phyloP scores from a whole-genome alignment of 371 early-diverging fungal genomes.

The Funneliformis caledonium region DNA sequence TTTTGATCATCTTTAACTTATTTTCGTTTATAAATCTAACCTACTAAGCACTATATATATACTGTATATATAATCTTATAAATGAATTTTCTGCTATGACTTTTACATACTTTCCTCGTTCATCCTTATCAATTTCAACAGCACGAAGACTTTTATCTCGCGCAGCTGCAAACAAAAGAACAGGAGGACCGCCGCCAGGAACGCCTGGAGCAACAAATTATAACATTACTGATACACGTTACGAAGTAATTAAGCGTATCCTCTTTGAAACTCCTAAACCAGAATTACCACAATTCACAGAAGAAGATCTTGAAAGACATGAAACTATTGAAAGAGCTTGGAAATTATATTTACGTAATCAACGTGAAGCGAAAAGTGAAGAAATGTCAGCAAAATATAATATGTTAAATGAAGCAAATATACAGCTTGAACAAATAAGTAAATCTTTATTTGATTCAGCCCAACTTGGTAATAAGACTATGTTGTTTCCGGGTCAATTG shows the following conservation, averaged over 20 bases:
- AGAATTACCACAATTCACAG: slow-evolving; percentile 18
- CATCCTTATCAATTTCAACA: not conserved
- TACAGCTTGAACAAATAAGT: slow-evolving; percentile 70
- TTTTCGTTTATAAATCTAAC: too few species aligned
- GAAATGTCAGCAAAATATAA: slow-evolving; percentile 72
- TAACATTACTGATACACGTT: slow-evolving; percentile 26
- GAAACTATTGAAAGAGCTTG: slow-evolving; percentile 80
- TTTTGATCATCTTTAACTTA: too few species aligned
- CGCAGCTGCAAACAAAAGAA: not conserved
- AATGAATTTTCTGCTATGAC: not conserved
- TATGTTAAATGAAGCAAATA: slow-evolving; percentile 73
- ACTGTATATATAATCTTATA: not conserved
- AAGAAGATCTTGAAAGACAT: slow-evolving; percentile 57
- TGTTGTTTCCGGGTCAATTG: slow-evolving; percentile 42
- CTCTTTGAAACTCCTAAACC: slow-evolving; percentile 26
- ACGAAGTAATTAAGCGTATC: slow-evolving; percentile 34
- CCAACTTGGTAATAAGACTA: slow-evolving; percentile 40
- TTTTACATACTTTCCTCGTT: slow-evolving; percentile 6
- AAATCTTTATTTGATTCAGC: slow-evolving; percentile 70
- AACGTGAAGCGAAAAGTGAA: slow-evolving; percentile 59
- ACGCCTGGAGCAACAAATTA: slow-evolving; percentile 6
- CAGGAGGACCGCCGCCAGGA: not conserved
- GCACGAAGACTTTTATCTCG: not conserved
- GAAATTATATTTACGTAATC: slow-evolving; percentile 67
- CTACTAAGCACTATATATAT: too few species aligned